Conservation (phyloP, 2,329 filamentous ascomycete genomes). For the Parastagonospora avenae region DNA sequence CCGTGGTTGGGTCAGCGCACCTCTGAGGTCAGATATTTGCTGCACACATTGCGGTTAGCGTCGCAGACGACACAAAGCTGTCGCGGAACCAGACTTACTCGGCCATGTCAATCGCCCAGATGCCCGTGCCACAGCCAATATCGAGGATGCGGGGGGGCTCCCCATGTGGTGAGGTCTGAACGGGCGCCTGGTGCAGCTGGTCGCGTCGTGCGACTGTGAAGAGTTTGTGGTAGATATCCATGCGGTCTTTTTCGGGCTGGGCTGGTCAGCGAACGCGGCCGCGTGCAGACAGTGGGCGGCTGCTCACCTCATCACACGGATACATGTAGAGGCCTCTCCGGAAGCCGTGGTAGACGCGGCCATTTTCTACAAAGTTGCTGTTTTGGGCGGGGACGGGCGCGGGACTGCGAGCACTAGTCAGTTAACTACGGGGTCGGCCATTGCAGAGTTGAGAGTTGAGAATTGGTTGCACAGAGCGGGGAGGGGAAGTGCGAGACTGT, state of each 20-base stretch:
- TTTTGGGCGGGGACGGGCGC: slow-evolving; percentile 48
- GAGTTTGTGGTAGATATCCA: slow-evolving; percentile 83
- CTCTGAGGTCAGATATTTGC: slow-evolving; percentile 62
- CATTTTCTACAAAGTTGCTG: slow-evolving; percentile 65
- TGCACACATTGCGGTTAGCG: slow-evolving; percentile 42
- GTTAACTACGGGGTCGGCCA: slow-evolving; percentile 9
- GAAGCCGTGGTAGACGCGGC: slow-evolving; percentile 71
- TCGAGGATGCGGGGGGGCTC: slow-evolving; percentile 61
- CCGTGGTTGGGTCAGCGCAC: slow-evolving; percentile 32
- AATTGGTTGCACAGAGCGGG: slow-evolving; percentile 41
- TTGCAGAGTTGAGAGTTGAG: slow-evolving; percentile 4
- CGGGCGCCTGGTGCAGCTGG: slow-evolving; percentile 51
- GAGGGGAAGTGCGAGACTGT: slow-evolving; percentile 5
- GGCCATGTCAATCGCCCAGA: slow-evolving; percentile 88
- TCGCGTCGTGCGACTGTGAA: slow-evolving; percentile 68
- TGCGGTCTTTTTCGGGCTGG: slow-evolving; percentile 73
- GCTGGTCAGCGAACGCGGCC: slow-evolving; percentile 18
- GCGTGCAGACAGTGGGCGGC: not conserved
- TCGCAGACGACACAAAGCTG: slow-evolving; percentile 15
- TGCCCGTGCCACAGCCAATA: slow-evolving; percentile 84
- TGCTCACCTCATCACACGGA: slow-evolving; percentile 74
- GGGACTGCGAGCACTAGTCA: slow-evolving; percentile 20
- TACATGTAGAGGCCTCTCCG: slow-evolving; percentile 73
- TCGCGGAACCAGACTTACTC: slow-evolving; percentile 60
- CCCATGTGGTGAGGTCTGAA: slow-evolving; percentile 45